These are phyloP conservation scores for Lecanicillium sp. DNA, from an alignment of 2,329 filamentous ascomycete species.

Conservation along the genomic window DNA sequence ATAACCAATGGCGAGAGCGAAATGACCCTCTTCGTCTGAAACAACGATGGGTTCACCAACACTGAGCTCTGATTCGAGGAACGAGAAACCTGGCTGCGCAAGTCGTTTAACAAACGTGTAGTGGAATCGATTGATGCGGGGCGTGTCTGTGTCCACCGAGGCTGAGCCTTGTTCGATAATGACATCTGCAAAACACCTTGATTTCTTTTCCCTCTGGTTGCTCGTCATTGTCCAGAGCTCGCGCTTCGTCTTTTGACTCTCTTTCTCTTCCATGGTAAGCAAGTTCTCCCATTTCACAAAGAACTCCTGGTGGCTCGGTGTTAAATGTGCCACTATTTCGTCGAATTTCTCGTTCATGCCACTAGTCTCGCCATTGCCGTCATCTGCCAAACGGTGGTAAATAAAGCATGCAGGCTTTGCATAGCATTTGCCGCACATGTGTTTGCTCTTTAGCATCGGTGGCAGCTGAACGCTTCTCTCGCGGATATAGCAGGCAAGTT, in stretches of 20 bases:
- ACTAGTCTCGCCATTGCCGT: conserved; percentile 72
- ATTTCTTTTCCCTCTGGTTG: conserved; percentile 75
- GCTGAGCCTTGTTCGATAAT: conserved; percentile 72
- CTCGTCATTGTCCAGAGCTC: conserved; percentile 97
- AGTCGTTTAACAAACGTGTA: conserved; percentile 77
- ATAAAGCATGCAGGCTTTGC: conserved; percentile 86
- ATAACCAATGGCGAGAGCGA: conserved; percentile 87
- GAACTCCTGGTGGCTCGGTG: conserved; percentile 65
- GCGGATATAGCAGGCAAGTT: conserved; percentile 75
- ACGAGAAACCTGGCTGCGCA: conserved; percentile 59
- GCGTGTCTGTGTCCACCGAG: conserved; percentile 57
- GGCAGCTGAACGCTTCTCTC: conserved; percentile 74
- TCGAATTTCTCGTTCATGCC: conserved; percentile 76
- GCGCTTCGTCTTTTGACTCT: conserved; percentile 75
- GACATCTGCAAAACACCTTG: conserved; percentile 83
- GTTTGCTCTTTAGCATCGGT: conserved; percentile 74
- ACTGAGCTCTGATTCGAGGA: conserved; percentile 80
- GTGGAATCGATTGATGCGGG: conserved; percentile 84
- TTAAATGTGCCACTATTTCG: conserved; percentile 71
- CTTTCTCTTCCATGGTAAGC: conserved; percentile 88
- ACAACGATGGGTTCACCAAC: conserved; percentile 92
- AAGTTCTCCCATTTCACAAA: conserved; percentile 93
- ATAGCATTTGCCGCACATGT: conserved; percentile 80
- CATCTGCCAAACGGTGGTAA: conserved; percentile 84
- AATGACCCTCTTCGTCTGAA: conserved; percentile 91